phyloP scores from a whole-genome alignment of 2,329 filamentous ascomycete genomes.

The Phaeosphaeriaceae sp. region DNA sequence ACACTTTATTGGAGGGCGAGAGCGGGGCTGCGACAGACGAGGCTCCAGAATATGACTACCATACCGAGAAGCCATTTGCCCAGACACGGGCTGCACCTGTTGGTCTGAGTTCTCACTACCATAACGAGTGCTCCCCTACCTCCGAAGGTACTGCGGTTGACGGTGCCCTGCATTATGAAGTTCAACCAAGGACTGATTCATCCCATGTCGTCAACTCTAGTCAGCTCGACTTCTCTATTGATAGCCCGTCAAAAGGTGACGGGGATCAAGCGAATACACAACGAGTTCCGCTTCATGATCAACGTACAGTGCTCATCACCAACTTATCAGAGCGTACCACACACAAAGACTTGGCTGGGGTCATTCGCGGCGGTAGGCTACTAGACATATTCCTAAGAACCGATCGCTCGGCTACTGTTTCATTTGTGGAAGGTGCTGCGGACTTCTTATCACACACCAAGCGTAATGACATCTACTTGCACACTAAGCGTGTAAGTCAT shows the following conservation, averaged over 20 bases:
- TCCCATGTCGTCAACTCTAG: conserved; percentile 25
- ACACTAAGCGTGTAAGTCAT: conserved; percentile 67
- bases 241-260: conserved; percentile 24
- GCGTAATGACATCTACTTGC: conserved; percentile 71
- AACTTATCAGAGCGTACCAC: conserved; percentile 68
- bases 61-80: conserved; percentile 20
- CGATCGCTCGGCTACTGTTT: conserved; percentile 69
- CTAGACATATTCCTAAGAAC: conserved; percentile 71
- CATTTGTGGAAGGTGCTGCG: conserved; percentile 68
- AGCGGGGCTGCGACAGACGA: conserved; percentile 21
- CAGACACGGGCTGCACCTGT: conserved; percentile 15
- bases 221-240: conserved; percentile 22
- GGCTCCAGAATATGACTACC: conserved; percentile 16
- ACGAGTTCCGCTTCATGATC: conserved; percentile 35
- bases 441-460: conserved; percentile 70
- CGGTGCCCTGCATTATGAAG: conserved; percentile 19
- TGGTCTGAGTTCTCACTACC: conserved; percentile 8
- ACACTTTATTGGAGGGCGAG: conserved; percentile 52
- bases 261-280: conserved; percentile 8
- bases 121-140: conserved; percentile 11
- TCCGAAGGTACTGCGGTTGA: conserved; percentile 30
- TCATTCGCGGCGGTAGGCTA: conserved; percentile 72
- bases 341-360: conserved; percentile 68
- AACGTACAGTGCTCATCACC: conserved; percentile 67
- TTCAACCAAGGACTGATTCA: conserved; percentile 13